These are phyloP conservation scores for Dothideomycetidae sp. DNA, from an alignment of 2,329 filamentous ascomycete genomes.

Conservation along the genomic window DNA sequence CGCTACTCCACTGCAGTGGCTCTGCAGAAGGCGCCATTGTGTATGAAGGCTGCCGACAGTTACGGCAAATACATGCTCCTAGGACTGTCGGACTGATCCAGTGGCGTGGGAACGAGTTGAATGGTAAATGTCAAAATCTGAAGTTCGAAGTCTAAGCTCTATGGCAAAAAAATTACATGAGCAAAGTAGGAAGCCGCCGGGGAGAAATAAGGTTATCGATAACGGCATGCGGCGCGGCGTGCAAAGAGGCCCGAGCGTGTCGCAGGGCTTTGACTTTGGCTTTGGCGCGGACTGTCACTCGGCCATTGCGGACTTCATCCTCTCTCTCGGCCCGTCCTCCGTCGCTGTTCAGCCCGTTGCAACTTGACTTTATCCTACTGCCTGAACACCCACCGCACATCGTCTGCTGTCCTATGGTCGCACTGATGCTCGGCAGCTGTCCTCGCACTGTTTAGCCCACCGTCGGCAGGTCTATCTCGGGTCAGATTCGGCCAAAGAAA, in stretches of 20 bases:
- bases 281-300: too few relatives aligned
- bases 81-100: too few relatives aligned
- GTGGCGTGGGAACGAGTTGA: too few relatives aligned
- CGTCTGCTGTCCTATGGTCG: too few relatives aligned
- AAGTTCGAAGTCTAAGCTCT: constrained; percentile 4
- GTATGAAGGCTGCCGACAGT: background rate
- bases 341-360: background rate
- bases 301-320: too few relatives aligned
- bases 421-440: background rate
- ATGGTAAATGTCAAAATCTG: background rate
- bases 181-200: too few relatives aligned
- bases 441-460: background rate
- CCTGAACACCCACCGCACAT: too few relatives aligned
- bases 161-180: constrained; percentile 4
- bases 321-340: background rate
- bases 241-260: too few relatives aligned
- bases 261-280: too few relatives aligned
- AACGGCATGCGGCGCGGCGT: too few relatives aligned
- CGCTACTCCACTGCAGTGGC: constrained; percentile 65
- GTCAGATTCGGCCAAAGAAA: too few relatives aligned
- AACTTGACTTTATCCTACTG: background rate
- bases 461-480: background rate
- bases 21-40: constrained; percentile 27
- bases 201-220: constrained; percentile 9
- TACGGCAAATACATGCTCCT: background rate